Evolutionary conservation across 176 grass and related monocot genomes (phyloP), one percentile per base, ranked within the genome.

Genomic region (Aechmea fasciata): DNA sequence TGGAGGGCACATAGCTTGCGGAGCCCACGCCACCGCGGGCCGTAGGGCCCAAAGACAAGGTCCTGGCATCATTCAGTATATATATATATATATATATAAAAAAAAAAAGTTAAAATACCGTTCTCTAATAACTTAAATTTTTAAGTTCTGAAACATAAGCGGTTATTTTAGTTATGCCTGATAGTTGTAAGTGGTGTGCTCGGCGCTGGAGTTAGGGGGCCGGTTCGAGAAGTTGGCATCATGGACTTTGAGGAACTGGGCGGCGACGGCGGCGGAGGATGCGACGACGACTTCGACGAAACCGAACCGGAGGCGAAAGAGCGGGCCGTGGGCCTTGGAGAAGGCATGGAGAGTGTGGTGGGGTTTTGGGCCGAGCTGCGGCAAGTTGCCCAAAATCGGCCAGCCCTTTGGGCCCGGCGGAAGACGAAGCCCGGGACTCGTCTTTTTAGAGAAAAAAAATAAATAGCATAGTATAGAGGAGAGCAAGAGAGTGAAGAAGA

Each of bases 121-220:
- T 33, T 33, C 29, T 5, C 29, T 33, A 33, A 0, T 6, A 6
- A 33, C 29, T 33, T 33, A 33, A 26, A 2, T 1, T 26, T 26
- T 26, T 26, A 26, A 26, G 25, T 2, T 26, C 2, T 26, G 2
- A 26, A 2, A 26, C 0, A 2, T 26, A 1, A 26, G 25, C 25
- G 25, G 25, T 33, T 33, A 33, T 33, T 33, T 33, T 6, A 33
- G 5, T 5, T 6, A 0, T 33, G 3, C 29, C 29, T 33, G 87
- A 77, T 96, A 90, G 73, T 96, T 90, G 75, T 96, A 96, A 9
- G 91, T 87, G 69, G 85, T 69, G 63, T 85, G 81, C 79, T 96
- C 84, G 67, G 73, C 84, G 7, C 91, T 81, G 1, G 87, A 96
- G 79, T 79, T 96, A 14, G 79, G 84, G 0, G 91, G 84, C 0